Evolutionary conservation across 2,329 filamentous ascomycete species (phyloP), one percentile per base, ranked within the genome.

Genomic region (Fusarium brachygibbosum): DNA sequence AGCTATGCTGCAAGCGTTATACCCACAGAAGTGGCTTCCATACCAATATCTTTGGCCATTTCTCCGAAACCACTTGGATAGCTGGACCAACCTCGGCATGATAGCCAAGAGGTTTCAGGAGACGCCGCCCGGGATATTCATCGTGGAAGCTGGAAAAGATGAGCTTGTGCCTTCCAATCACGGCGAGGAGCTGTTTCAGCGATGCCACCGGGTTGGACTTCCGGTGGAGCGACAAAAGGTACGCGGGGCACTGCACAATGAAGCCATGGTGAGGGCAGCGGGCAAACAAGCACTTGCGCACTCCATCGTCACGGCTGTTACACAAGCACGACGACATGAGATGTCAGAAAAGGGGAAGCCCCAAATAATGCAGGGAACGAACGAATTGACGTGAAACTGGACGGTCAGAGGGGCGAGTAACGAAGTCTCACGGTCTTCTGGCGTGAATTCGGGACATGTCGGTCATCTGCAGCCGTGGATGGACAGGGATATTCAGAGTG

Each of bases 11-110:
- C 80, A 86, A 41, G 88, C 87, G 2, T 78, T 95, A 4, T 95
- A 94, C 74, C 92, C 92, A 2, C 91, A 94, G 71, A 91, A 87
- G 71, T 94, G 92, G 91, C 81, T 94, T 9, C 92, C 92, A 0
- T 95, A 95, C 76, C 86, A 87, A 46, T 89, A 94, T 75, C 82
- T 95, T 0, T 88, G 88, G 83, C 90, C 90, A 0, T 94, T 94
- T 74, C 82, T 94, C 13, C 84, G 91, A 69, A 94, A 86, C 63
- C 85, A 87, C 40, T 78, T 89, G 35, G 85, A 89, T 68, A 88
- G 82, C 67, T 84, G 79, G 80, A 75, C 79, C 54, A 88, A 88
- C 64, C 67, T 89, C 31, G 80, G 77, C 5, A 53, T 75, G 29
- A 82, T 89, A 73, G 78, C 71, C 60, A 69, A 59, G 51, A 70